Conservation (phyloP, 345 rosid genomes). For the Mallotus nudiflorus region DNA sequence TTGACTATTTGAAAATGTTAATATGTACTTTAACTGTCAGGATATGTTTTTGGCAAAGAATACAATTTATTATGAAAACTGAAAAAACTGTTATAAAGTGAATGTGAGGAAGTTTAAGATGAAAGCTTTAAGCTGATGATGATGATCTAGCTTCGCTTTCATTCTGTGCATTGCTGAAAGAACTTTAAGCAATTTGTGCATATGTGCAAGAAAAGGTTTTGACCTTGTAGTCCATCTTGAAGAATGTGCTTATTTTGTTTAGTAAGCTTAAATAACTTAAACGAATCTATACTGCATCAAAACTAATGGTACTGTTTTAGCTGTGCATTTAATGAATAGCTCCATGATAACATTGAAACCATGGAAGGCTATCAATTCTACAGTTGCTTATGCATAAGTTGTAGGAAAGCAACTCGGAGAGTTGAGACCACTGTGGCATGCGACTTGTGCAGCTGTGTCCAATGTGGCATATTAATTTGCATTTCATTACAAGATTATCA, state of each 20-base stretch:
- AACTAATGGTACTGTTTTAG: constrained; percentile 1
- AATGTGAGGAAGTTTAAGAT: neutral
- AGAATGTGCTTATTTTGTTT: neutral
- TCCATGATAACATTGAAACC: neutral
- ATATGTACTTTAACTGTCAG: neutral
- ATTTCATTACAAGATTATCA: neutral
- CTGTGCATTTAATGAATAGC: neutral
- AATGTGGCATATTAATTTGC: neutral
- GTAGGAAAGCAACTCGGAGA: neutral
- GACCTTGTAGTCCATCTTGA: neutral
- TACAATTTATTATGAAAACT: neutral
- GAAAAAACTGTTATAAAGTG: neutral
- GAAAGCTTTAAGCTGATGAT: neutral
- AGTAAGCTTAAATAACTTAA: neutral
- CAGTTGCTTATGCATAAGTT: neutral
- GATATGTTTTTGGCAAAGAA: neutral
- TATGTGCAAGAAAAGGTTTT: neutral
- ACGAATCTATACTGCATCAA: neutral
- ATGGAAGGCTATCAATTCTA: neutral
- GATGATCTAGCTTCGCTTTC: neutral
- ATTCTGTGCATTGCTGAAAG: neutral
- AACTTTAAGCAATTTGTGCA: neutral
- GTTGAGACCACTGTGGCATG: no score
- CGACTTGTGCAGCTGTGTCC: neutral
- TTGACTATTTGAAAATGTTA: neutral